Base-by-base conservation (phyloP, 2,329 filamentous ascomycete species). In the Cladophialophora yegresii region DNA sequence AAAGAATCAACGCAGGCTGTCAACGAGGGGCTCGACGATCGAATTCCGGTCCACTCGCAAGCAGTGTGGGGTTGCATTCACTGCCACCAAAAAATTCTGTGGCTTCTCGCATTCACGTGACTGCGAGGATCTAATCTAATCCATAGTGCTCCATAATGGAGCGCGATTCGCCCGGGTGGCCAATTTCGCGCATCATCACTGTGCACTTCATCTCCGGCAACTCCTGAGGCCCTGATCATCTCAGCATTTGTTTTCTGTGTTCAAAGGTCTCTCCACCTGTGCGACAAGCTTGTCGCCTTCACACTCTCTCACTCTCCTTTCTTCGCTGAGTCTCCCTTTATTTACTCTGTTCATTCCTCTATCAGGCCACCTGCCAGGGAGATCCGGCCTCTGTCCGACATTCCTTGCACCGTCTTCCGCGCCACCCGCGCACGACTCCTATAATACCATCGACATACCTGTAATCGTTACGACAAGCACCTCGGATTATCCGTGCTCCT, bases 1-100 rank as follows among this genome's bases (percentile, higher is more conserved):
- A 72, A 73, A 72, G 53, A 66, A 70, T 69, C 69, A 71, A 70
- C 66, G 66, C 63, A 65, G 63, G 57, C 36, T 53, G 71, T 73
- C 70, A 65, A 71, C 67, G 69, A 72, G 71, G 70, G 66, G 70
- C 73, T 72, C 72, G 72, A 73, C 20, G 51, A 54, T 54, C 28
- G 28, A 33, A 50, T 50, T 50, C 47, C 47, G 47, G 47, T 20
- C 47, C 47, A 51, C 22, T 28, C 1, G 26, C 28, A n/a, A 28
- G 28, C 16, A 33, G 23, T 54, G 51, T 54, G 51, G 51, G 51
- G 51, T 50, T 22, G 4, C 20, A 10, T 4, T 28, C 51, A 33
- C 4, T 33, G 51, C 23, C 23, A 20, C 26, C 23, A 3, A 54
- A 54, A 30, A 10, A 32, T 54, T 23, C n/a, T 51, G 4, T 28